Conservation (phyloP, 2,329 filamentous ascomycete species). For the Zymoseptoria tritici region DNA sequence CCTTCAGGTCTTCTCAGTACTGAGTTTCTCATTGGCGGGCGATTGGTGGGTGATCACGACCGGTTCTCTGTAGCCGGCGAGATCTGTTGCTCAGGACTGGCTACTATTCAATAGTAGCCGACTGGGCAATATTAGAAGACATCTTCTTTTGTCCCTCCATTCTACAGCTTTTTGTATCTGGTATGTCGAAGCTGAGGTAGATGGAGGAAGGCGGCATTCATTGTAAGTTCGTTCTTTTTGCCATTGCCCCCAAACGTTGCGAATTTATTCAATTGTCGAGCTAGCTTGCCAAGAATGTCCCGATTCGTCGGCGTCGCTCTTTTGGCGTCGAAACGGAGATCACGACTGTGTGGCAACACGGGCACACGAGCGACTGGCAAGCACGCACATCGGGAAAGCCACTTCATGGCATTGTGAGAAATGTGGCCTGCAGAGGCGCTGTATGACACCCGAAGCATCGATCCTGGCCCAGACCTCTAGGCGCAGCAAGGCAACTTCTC, state of each 20-base stretch:
- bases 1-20: background rate
- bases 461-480: background rate
- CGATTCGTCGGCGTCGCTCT: background rate
- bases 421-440: background rate
- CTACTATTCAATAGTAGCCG: background rate
- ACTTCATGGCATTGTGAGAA: background rate
- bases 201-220: background rate
- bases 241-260: background rate
- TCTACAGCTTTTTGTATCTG: background rate
- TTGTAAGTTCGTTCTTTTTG: background rate
- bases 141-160: background rate
- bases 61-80: background rate
- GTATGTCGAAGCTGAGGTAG: background rate
- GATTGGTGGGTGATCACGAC: background rate
- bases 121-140: background rate
- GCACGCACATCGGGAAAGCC: background rate
- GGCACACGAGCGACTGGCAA: too few relatives aligned
- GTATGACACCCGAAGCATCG: background rate
- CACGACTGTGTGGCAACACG: background rate
- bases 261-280: background rate
- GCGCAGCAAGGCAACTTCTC: background rate
- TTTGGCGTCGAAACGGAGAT: background rate
- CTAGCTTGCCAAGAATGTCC: background rate
- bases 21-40: background rate
- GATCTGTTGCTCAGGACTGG: background rate